These are phyloP conservation scores for Hypoxylon rickii DNA, from an alignment of 495 filamentous ascomycete genomes.

Conservation along the genomic window DNA sequence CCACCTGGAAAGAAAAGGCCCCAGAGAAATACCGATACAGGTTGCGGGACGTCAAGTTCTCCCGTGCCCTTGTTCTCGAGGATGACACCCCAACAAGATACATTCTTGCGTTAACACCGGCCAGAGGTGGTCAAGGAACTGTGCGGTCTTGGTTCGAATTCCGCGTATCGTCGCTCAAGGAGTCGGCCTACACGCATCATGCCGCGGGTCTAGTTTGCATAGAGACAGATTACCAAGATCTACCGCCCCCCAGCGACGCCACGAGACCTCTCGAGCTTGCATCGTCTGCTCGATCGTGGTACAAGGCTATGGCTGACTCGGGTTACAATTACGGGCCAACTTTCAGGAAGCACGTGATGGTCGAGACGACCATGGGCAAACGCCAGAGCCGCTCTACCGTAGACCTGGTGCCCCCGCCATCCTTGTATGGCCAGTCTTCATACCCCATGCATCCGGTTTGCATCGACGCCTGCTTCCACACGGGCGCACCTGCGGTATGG, in stretches of 20 bases:
- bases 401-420: constrained; percentile 9
- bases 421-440: constrained; percentile 36
- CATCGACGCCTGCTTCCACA: not conserved
- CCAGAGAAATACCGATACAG: too few relatives aligned
- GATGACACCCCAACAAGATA: not conserved
- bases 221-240: not conserved
- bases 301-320: constrained; percentile 36
- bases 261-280: constrained; percentile 7
- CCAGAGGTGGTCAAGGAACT: not conserved
- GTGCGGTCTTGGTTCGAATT: not conserved
- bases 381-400: constrained; percentile 3
- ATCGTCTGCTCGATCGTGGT: constrained; percentile 29
- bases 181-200: not conserved
- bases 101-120: not conserved
- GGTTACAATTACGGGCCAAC: constrained; percentile 38
- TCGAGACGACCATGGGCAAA: constrained; percentile 36
- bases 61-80: not conserved
- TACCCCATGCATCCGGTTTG: constrained; percentile 48
- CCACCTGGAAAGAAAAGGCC: too few relatives aligned
- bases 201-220: constrained; percentile 1
- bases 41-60: not conserved
- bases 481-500: not conserved
- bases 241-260: not conserved
- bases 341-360: constrained; percentile 30
- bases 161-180: not conserved